Evolutionary conservation across 2,329 filamentous ascomycete species (phyloP), one percentile per base, ranked within the genome.

Genomic region (Triangularia setosa): DNA sequence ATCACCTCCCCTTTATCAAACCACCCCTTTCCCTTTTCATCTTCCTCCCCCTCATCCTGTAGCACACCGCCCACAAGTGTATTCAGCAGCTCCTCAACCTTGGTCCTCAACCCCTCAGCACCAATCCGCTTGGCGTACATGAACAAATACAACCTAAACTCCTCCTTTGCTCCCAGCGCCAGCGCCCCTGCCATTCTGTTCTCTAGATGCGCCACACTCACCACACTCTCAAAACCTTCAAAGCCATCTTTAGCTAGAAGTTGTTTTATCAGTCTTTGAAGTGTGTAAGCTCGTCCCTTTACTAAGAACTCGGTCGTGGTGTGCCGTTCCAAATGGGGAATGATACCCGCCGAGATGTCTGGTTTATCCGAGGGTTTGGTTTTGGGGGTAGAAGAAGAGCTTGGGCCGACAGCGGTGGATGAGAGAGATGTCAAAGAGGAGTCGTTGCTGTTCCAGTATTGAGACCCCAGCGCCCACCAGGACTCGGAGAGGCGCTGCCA

Each of bases 361-460:
- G 80, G 11, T 9, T 21, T 78, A 27, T 79, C 80, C 70, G 75
- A 33, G 30, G 12, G n/a, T 3, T 18, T 11, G n/a, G 40, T 21
- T 48, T 9, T 7, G 30, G 75, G 44, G 3, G 56, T 14, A 5
- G 60, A 8, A 4, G n/a, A n/a, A n/a, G n/a, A n/a, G n/a, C n/a
- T n/a, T n/a, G 87, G 81, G 0, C 89, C 87, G 7, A 89, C 83
- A 9, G 87, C 87, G 1, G 87, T 89, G 1, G 91, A 87, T 69
- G 92, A 88, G 40, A 97, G 78, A 59, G 93, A 91, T 57, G 90
- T 89, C 61, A 97, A 87, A 0, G 93, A 93, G 1, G 92, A 93
- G 72, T 97, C 95, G 61, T 93, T 96, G 0, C 93, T 96, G 76
- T 99, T 98, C 96, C 95, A 99, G 76, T 99, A 99, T 75, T 99